Conservation (phyloP, 441 rosid genomes). For the Erodium trifolium region DNA sequence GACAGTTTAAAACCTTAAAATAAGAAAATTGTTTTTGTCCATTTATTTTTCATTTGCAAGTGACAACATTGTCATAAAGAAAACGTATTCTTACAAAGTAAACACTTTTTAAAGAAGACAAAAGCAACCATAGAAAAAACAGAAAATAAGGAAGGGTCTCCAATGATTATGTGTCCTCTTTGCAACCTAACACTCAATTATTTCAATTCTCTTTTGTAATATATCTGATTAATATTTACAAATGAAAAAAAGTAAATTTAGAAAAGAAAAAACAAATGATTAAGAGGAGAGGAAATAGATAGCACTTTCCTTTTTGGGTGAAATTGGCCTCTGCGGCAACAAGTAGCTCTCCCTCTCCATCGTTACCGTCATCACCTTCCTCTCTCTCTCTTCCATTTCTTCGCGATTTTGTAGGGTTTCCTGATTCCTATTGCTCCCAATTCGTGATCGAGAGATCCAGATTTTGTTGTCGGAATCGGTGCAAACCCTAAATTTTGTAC, state of each 20-base stretch:
- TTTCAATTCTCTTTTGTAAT: no score
- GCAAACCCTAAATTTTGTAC: not conserved
- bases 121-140: no score
- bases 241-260: not conserved
- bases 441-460: constrained; percentile 1
- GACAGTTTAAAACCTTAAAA: no score
- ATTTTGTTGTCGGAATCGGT: constrained; percentile 1
- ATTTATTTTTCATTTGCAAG: no score
- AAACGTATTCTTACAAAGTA: no score
- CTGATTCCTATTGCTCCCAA: constrained; percentile 1
- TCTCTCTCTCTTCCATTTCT: constrained; percentile 1
- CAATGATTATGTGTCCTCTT: no score
- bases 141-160: no score
- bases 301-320: not conserved
- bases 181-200: no score
- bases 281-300: not conserved
- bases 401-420: constrained; percentile 7
- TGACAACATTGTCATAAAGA: no score
- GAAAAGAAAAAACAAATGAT: not conserved
- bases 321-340: constrained; percentile 6
- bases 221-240: no score
- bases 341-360: constrained; percentile 4
- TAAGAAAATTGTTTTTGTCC: no score
- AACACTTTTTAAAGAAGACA: no score
- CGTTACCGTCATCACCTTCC: constrained; percentile 5